These are phyloP conservation scores for Closterium sp. DNA, from an alignment of 139 green algal species.

Conservation along the genomic window DNA sequence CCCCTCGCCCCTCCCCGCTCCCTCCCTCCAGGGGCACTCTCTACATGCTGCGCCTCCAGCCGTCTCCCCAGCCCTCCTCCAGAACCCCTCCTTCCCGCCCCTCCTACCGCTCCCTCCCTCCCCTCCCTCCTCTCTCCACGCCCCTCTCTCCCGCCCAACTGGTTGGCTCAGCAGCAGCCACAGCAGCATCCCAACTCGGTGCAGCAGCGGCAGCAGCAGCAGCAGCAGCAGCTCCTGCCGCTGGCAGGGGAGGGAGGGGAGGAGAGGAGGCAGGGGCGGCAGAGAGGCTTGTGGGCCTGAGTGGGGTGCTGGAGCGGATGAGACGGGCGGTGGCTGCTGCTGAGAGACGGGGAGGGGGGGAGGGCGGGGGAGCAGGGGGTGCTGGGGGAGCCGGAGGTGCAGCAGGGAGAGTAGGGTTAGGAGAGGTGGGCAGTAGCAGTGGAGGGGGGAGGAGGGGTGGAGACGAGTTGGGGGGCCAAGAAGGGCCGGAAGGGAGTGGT, in stretches of 20 bases:
- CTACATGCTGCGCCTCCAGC: background rate
- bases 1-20: background rate
- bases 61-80: background rate
- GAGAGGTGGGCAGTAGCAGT: background rate
- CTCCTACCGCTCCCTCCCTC: background rate
- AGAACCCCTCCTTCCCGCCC: background rate
- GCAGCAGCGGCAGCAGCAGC: background rate
- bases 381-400: background rate
- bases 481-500: background rate
- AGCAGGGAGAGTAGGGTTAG: background rate
- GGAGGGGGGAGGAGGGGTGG: background rate
- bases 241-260: background rate
- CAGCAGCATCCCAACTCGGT: too few relatives aligned
- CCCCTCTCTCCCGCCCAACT: background rate
- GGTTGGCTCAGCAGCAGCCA: background rate
- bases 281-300: background rate
- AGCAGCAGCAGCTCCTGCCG: background rate
- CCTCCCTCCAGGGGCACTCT: background rate
- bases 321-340: background rate
- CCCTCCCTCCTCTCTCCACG: background rate
- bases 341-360: background rate
- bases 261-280: background rate
- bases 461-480: background rate
- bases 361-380: background rate
- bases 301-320: background rate